Conservation (phyloP, 805 yeast species). For the Priceomyces haplophilus region DNA sequence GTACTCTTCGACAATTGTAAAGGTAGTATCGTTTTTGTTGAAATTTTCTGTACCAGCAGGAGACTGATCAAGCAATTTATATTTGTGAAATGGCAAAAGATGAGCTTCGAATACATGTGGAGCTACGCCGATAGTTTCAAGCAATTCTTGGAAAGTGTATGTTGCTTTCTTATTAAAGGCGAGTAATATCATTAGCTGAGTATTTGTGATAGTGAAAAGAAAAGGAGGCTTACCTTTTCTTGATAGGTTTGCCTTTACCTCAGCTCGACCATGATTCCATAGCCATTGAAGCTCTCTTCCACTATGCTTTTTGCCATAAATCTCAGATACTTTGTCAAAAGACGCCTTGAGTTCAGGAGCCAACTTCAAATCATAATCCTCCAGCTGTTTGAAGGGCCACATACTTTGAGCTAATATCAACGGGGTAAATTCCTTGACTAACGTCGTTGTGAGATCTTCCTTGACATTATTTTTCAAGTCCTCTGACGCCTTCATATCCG, state of each 20-base stretch:
- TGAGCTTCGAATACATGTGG: constrained; percentile 68
- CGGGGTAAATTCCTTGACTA: constrained; percentile 54
- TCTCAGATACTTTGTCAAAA: constrained; percentile 60
- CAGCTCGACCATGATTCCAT: constrained; percentile 93
- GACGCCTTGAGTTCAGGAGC: constrained; percentile 68
- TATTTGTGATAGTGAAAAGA: constrained; percentile 74
- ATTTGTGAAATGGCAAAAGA: constrained; percentile 74
- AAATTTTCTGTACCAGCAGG: constrained; percentile 61
- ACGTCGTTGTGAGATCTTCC: constrained; percentile 32
- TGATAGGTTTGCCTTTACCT: constrained; percentile 79
- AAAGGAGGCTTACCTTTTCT: constrained; percentile 81
- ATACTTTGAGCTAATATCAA: constrained; percentile 80
- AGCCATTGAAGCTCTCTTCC: constrained; percentile 94
- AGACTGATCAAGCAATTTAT: constrained; percentile 64
- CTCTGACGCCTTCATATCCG: constrained; percentile 82
- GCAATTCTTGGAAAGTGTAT: constrained; percentile 57
- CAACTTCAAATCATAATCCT: constrained; percentile 45
- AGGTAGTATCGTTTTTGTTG: constrained; percentile 47
- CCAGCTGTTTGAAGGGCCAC: constrained; percentile 70
- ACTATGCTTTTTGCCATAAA: constrained; percentile 71
- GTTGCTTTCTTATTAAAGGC: constrained; percentile 74
- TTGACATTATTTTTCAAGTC: constrained; percentile 63
- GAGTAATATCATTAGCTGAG: constrained; percentile 81
- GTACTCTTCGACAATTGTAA: constrained; percentile 75
- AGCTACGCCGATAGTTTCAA: constrained; percentile 66